Evolutionary conservation across 148 eudicot species (phyloP).

Genomic region (Chenopodium suecicum): DNA sequence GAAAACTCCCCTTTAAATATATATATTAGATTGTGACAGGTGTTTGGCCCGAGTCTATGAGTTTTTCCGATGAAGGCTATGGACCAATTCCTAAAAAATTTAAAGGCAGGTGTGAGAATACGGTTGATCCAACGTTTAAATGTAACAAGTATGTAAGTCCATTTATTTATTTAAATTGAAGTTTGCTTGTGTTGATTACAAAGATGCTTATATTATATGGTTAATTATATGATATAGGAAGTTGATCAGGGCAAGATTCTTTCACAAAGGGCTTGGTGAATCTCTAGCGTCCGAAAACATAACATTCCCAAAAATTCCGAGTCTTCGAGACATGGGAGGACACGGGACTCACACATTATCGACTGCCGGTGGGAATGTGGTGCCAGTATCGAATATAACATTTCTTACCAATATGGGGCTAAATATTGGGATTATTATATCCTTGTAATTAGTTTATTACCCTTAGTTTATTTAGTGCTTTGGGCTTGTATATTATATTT

Average conservation of each 20-base stretch:
- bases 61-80: slow-evolving; percentile 24
- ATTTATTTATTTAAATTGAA: no score
- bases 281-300: no score
- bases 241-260: slow-evolving; percentile 32
- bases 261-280: slow-evolving; percentile 12
- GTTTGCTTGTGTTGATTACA: no score
- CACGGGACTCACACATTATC: not conserved
- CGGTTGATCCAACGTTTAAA: slow-evolving; percentile 4
- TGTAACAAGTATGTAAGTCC: slow-evolving; percentile 19
- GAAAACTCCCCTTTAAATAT: no score
- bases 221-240: slow-evolving; percentile 7
- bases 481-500: no score
- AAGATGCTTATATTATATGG: no score
- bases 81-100: slow-evolving; percentile 17
- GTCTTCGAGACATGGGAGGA: not conserved
- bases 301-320: not conserved
- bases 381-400: no score
- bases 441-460: no score
- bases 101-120: slow-evolving; percentile 20
- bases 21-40: not conserved
- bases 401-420: not conserved
- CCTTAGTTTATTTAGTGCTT: no score
- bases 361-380: not conserved
- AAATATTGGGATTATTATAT: no score
- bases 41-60: slow-evolving; percentile 32